Evolutionary conservation across 2,329 filamentous ascomycete genomes (phyloP), one percentile per base, ranked within the genome.

Genomic region (Microdochium trichocladiopsis): DNA sequence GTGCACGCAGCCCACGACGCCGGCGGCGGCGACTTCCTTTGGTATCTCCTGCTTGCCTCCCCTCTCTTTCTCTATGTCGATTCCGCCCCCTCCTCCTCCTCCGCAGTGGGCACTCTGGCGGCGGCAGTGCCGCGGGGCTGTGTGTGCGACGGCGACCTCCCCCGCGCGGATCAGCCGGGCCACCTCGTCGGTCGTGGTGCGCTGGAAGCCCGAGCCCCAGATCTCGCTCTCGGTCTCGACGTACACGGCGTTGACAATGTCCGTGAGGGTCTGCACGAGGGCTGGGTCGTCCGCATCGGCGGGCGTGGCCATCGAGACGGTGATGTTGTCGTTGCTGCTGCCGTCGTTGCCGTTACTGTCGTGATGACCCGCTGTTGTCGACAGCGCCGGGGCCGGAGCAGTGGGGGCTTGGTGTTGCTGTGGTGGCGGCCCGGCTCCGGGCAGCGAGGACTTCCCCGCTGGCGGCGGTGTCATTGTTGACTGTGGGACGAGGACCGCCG

Each of bases 141-240:
- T 53, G 51, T 55, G 61, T 0, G 60, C 60, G 11, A 63, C 49
- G 10, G 56, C 63, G 2, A 68, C 54, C 50, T 61, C 47, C 9
- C 62, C 58, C 1, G 54, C 53, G 21, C 50, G 50, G 6, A 67
- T 48, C n/a, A 59, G 55, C 3, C 49, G 31, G 6, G 50, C 51
- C 14, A 66, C 51, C n/a, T 60, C 57, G 6, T 50, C 45, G 2
- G 53, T 21, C 16, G 54, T 57, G 8, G 60, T 65, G 33, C 63
- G 64, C 53, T 56, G 22, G 53, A 57, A 61, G 1, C 57, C 56
- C 10, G 56, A 53, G 37, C 55, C 53, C 50, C 59, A 64, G 51
- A 64, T 62, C 74, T 82, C 79, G 36, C 74, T 78, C 65, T 86
- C 82, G 5, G 80, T 83, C 62, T 83, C 79, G 58, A 82, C 77